A percentile compares a stretch with the other conserved stretches of the same genome.
These are phyloP conservation scores for Ascochyta koolunga DNA, from an alignment of 2,329 filamentous ascomycete species.

Conservation along the genomic window DNA sequence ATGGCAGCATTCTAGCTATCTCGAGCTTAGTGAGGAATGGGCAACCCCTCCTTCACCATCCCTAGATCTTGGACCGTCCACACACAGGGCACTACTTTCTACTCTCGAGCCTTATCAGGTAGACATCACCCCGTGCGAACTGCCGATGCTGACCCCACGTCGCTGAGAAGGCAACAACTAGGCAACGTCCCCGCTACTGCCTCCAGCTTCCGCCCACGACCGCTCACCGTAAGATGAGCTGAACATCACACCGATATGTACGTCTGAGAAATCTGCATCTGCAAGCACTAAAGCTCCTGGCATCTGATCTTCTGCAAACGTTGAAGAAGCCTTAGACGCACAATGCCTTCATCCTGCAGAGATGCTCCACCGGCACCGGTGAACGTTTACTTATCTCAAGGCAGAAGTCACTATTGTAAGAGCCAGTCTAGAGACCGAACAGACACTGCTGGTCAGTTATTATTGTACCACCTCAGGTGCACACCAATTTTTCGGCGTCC, in stretches of 20 bases:
- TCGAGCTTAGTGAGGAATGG: not conserved
- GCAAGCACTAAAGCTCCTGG: conserved; percentile 16
- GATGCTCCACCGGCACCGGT: conserved; percentile 43
- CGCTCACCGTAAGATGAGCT: conserved; percentile 36
- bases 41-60: conserved; percentile 7
- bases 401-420: conserved; percentile 33
- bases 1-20: not conserved
- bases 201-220: conserved; percentile 19
- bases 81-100: not conserved
- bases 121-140: not conserved
- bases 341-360: conserved; percentile 15
- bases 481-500: not conserved
- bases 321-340: conserved; percentile 13
- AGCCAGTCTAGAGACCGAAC: conserved; percentile 14
- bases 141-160: not conserved
- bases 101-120: not conserved
- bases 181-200: conserved; percentile 32
- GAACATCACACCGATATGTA: conserved; percentile 21
- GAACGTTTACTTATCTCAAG: conserved; percentile 32
- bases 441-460: not conserved
- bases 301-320: conserved; percentile 34
- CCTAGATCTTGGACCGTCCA: not conserved
- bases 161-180: conserved; percentile 30
- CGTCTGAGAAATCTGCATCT: conserved; percentile 18
- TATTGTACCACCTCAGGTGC: not conserved